Base-by-base conservation (phyloP, 2,329 filamentous ascomycete species). In the Fusarium anguioides region DNA sequence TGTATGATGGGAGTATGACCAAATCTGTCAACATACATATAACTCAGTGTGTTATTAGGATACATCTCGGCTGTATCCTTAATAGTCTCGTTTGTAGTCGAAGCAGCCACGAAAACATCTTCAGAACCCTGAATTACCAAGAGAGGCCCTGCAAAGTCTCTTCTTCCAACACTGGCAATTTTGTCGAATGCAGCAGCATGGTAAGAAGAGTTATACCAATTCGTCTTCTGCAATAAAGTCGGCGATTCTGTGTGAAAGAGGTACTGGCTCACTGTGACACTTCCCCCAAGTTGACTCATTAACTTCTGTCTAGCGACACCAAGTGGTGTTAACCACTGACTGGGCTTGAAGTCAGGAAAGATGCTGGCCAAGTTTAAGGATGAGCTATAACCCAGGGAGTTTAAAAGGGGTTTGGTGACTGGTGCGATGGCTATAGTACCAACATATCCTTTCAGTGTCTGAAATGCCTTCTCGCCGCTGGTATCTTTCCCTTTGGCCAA, bases 401-500 rank as follows among this genome's bases (percentile, higher is more conserved):
- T 41, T 5, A 47, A 17, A 3, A 68, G 31, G 1, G 31, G 37
- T 14, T 59, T 45, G 5, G 51, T 62, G 15, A 51, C 46, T 12
- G 60, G 71, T 10, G 49, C 59, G 11, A 47, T 55, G 0, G 64
- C 42, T 1, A 72, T 60, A 8, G 65, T 61, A 8, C 70, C 69
- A 1, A 47, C 31, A 10, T 70, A 64, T 0, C 56, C 55, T 3
- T 57, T 52, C 11, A 39, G 41, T 1, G 49, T 4, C 4, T n/a
- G 20, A 14, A 64, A 69, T 4, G 56, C 27, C 3, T 5, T 31
- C 2, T 17, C 18, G 4, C 40, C 40, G 21, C 29, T 29, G 7
- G 41, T 18, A 8, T 44, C 35, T 0, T 76, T 70, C 4, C 64
- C 51, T 7, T 56, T 36, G 2, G 68, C 76, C 26, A 78, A 74